Evolutionary conservation across 2,329 filamentous ascomycete species (phyloP).

Genomic region (Coniella lustricola): DNA sequence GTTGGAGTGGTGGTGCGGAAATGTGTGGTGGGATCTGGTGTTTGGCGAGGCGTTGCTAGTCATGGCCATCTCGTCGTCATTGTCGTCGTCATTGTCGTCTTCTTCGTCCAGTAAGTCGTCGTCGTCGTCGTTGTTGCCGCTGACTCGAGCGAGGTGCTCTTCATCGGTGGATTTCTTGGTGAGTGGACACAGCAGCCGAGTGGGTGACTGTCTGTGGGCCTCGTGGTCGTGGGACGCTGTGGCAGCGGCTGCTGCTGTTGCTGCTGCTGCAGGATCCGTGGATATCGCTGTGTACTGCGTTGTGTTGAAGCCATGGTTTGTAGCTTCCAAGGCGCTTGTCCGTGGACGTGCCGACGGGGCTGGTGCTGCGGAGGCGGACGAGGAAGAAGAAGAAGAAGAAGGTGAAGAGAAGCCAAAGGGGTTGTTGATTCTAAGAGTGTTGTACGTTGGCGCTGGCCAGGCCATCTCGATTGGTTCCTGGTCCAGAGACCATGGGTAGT

Average conservation of each 20-base stretch:
- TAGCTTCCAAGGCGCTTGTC: slow-evolving; percentile 3
- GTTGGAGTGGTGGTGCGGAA: too few species aligned
- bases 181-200: neutral
- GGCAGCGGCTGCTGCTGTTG: too few species aligned
- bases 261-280: neutral
- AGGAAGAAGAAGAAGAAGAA: neutral
- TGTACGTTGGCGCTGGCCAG: slow-evolving; percentile 1
- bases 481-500: slow-evolving; percentile 11
- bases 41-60: too few species aligned
- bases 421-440: neutral
- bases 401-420: neutral
- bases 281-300: slow-evolving; percentile 13
- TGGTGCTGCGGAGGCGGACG: too few species aligned
- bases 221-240: neutral
- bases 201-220: slow-evolving; percentile 5
- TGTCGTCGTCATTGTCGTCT: neutral
- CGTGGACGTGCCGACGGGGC: neutral
- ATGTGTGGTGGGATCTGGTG: too few species aligned
- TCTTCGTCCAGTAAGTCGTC: neutral
- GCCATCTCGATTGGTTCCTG: neutral
- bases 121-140: neutral
- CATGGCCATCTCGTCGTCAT: too few species aligned
- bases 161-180: slow-evolving; percentile 1
- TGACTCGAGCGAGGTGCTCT: neutral
- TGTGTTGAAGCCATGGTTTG: slow-evolving; percentile 10